phyloP scores from a whole-genome alignment of 2,329 filamentous ascomycete species.

The Cylindrodendrum hubeiense region DNA sequence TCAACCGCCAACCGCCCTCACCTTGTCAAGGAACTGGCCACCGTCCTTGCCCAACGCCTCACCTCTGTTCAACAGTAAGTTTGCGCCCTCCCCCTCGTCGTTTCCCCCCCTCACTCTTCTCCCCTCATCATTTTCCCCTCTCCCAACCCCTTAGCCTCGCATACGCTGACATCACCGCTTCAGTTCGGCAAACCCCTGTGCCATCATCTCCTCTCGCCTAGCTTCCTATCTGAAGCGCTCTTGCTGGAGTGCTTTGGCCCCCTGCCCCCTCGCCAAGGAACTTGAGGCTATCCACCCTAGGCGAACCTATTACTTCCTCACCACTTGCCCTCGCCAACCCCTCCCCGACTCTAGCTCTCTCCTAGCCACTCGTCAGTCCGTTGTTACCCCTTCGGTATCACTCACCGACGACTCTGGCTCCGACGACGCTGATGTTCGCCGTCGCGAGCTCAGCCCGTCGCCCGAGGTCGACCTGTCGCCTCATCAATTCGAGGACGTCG shows the following conservation, averaged over 20 bases:
- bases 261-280: constrained; percentile 93
- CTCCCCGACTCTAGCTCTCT: constrained; percentile 68
- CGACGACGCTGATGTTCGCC: constrained; percentile 78
- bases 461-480: constrained; percentile 94
- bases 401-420: constrained; percentile 63
- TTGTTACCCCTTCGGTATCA: constrained; percentile 88
- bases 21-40: constrained; percentile 92
- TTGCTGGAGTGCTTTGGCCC: constrained; percentile 80
- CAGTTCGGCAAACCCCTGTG: constrained; percentile 95
- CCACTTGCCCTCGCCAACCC: constrained; percentile 85
- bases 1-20: constrained; percentile 93
- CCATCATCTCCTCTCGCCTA: constrained; percentile 93
- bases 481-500: constrained; percentile 83
- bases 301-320: constrained; percentile 96
- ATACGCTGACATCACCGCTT: constrained; percentile 44
- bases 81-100: constrained; percentile 2
- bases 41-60: constrained; percentile 80
- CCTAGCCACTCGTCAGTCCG: constrained; percentile 53
- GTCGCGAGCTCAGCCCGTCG: constrained; percentile 84
- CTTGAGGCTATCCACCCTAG: constrained; percentile 92
- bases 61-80: constrained; percentile 93
- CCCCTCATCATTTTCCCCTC: constrained; percentile 12
- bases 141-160: constrained; percentile 27
- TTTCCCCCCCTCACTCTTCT: not conserved
- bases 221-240: constrained; percentile 90